Conservation (phyloP, 305 asterid species). For the Fraxinus dipetala region DNA sequence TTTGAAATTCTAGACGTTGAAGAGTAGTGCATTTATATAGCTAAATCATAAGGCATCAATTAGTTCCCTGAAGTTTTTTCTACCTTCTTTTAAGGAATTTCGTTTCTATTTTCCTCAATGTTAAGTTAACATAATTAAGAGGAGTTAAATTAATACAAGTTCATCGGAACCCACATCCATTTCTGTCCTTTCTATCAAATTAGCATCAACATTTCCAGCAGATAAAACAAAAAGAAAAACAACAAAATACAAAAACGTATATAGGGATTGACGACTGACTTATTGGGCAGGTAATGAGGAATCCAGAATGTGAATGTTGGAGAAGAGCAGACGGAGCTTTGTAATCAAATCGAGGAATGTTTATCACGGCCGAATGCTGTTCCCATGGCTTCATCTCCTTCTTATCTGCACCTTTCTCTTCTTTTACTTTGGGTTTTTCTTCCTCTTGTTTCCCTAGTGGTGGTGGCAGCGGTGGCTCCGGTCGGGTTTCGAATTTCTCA, state of each 20-base stretch:
- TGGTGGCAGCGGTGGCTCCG: not conserved
- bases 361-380: conserved; percentile 48
- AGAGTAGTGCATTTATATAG: not conserved
- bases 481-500: not conserved
- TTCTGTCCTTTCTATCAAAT: not conserved
- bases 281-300: conserved; percentile 49
- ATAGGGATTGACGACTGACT: conserved; percentile 22
- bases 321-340: conserved; percentile 39
- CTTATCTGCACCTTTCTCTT: not conserved
- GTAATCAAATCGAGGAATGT: conserved; percentile 47
- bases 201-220: not conserved
- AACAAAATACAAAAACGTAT: not conserved
- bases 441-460: conserved; percentile 4
- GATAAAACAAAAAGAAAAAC: not conserved
- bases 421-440: not conserved
- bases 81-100: not conserved
- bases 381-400: conserved; percentile 51
- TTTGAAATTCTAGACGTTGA: not conserved
- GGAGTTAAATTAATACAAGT: not conserved
- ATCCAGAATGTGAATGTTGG: conserved; percentile 39
- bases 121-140: not conserved
- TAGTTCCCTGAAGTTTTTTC: not conserved
- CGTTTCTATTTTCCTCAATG: not conserved
- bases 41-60: not conserved
- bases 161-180: not conserved